Evolutionary conservation across 768 basidiomycete species (phyloP).

Genomic region (Boletellus sp.): DNA sequence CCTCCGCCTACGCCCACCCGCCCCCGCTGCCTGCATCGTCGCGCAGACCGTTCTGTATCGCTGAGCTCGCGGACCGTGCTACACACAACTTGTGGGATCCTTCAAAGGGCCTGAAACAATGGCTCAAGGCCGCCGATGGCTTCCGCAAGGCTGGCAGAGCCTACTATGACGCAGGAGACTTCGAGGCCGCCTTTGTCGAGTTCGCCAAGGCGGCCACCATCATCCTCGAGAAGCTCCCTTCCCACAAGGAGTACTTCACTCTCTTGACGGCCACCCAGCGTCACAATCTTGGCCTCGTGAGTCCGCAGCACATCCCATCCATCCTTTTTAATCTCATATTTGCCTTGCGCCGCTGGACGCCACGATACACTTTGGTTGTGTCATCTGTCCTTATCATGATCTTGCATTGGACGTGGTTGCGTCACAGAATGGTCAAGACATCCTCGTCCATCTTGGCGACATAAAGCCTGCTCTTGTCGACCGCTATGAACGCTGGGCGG

Average conservation of each 20-base stretch:
- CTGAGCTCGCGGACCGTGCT: conserved; percentile 62
- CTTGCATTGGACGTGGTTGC: conserved; percentile 4
- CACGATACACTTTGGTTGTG: no score
- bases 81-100: conserved; percentile 56
- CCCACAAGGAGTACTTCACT: conserved; percentile 60
- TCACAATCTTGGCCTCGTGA: conserved; percentile 64
- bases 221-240: conserved; percentile 74
- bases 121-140: conserved; percentile 61
- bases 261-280: conserved; percentile 56
- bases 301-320: conserved; percentile 33
- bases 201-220: conserved; percentile 73
- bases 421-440: conserved; percentile 68
- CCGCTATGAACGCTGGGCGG: conserved; percentile 59
- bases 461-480: conserved; percentile 64
- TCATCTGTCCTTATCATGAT: not conserved
- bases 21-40: conserved; percentile 15
- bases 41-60: conserved; percentile 55
- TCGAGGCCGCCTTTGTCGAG: conserved; percentile 69
- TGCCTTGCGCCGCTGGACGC: not conserved
- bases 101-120: conserved; percentile 58
- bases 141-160: conserved; percentile 54
- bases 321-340: no score
- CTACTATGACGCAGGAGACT: conserved; percentile 46
- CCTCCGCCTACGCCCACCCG: conserved; percentile 15
- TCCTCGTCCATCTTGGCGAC: conserved; percentile 60